Conservation (phyloP, 371 early-diverging fungal species). For the Coemansia linderi region DNA sequence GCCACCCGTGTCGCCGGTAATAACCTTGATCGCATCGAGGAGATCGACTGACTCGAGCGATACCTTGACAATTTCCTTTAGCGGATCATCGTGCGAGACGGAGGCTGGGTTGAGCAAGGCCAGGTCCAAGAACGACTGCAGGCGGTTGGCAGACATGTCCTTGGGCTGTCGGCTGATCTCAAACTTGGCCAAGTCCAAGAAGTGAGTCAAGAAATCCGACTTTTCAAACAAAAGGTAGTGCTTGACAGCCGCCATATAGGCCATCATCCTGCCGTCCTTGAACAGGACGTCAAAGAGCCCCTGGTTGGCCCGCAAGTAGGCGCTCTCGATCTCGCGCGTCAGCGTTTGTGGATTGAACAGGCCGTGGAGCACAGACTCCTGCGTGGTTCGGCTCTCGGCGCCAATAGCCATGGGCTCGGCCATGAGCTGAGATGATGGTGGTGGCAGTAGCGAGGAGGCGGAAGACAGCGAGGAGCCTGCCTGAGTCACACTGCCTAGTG, state of each 20-base stretch:
- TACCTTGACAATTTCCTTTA: slow-evolving; percentile 75
- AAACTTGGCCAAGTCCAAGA: slow-evolving; percentile 80
- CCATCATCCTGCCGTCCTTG: slow-evolving; percentile 56
- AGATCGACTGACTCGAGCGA: slow-evolving; percentile 27
- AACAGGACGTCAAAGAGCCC: slow-evolving; percentile 59
- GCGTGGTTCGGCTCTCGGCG: neutral
- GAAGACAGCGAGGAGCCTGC: neutral
- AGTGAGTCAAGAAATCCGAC: slow-evolving; percentile 90
- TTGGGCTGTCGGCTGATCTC: slow-evolving; percentile 70
- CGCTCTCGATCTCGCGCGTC: slow-evolving; percentile 60
- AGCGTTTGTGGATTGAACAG: slow-evolving; percentile 44
- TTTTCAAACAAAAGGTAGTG: slow-evolving; percentile 90
- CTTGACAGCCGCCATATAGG: slow-evolving; percentile 76
- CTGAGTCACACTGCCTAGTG: slow-evolving; percentile 14
- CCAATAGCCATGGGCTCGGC: neutral
- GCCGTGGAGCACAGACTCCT: slow-evolving; percentile 16
- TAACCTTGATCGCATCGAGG: slow-evolving; percentile 31
- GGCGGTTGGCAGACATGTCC: slow-evolving; percentile 62
- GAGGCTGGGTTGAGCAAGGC: slow-evolving; percentile 86
- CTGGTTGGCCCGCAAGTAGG: slow-evolving; percentile 63
- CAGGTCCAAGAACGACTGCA: slow-evolving; percentile 85
- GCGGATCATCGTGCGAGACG: slow-evolving; percentile 75
- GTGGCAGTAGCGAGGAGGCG: no score
- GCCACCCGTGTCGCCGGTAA: slow-evolving; percentile 8
- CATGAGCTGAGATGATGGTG: neutral